Conservation (phyloP, 2,329 filamentous ascomycete species). For the Penicillium sp. region DNA sequence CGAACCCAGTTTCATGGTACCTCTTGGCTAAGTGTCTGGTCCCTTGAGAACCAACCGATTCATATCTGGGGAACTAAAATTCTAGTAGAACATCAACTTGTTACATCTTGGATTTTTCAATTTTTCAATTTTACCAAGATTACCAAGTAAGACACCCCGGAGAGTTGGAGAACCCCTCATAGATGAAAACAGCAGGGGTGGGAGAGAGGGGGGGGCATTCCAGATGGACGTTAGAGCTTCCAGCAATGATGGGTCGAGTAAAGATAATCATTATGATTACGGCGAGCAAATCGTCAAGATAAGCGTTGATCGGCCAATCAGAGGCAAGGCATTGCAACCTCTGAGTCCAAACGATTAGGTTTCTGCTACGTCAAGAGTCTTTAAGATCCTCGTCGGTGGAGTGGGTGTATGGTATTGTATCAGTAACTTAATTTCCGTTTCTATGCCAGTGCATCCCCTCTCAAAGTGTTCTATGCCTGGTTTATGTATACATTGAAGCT, state of each 20-base stretch:
- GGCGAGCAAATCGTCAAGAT: constrained; percentile 28
- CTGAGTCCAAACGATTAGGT: constrained; percentile 34
- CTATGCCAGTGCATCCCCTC: constrained; percentile 2
- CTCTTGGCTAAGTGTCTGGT: background rate
- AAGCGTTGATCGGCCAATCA: constrained; percentile 35
- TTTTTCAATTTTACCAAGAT: background rate
- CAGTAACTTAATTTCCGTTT: constrained; percentile 5
- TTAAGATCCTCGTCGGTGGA: constrained; percentile 20
- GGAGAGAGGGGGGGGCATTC: constrained; percentile 7
- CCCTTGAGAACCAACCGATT: background rate
- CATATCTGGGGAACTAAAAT: background rate
- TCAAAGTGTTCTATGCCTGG: background rate
- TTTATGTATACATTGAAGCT: background rate
- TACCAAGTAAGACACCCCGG: background rate
- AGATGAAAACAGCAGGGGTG: constrained; percentile 14
- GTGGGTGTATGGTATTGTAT: constrained; percentile 5
- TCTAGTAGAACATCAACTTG: background rate
- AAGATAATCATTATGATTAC: constrained; percentile 28
- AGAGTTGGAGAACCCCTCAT: constrained; percentile 1
- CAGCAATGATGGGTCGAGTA: constrained; percentile 14
- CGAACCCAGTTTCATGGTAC: background rate
- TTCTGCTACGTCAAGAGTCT: constrained; percentile 39
- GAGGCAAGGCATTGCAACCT: constrained; percentile 27
- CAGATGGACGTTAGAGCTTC: constrained; percentile 6
- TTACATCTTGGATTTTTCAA: background rate